Conservation (phyloP, 768 basidiomycete species). For the Phanerochaete carnosa region DNA sequence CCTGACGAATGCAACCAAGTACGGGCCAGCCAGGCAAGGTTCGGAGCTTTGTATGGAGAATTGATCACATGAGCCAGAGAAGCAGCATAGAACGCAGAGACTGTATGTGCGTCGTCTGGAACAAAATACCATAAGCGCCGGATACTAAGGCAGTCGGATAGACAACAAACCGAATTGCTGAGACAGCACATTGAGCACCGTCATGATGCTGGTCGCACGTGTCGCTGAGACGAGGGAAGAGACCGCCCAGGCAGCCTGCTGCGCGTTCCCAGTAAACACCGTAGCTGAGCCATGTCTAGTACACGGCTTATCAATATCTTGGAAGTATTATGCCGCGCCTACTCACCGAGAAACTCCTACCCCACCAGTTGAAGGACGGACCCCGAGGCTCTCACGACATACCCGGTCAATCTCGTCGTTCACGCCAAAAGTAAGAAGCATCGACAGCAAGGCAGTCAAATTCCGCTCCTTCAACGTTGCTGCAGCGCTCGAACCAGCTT, state of each 20-base stretch:
- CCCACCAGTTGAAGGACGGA: conserved; percentile 34
- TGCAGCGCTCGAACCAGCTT: conserved; percentile 26
- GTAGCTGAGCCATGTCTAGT: conserved; percentile 39
- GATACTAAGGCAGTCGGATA: not conserved
- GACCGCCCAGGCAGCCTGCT: conserved; percentile 64
- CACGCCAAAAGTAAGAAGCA: conserved; percentile 66
- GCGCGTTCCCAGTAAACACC: conserved; percentile 34
- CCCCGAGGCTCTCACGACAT: conserved; percentile 55
- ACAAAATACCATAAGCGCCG: not conserved
- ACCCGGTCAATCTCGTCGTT: conserved; percentile 69
- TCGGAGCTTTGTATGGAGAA: conserved; percentile 58
- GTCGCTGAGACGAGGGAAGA: conserved; percentile 70
- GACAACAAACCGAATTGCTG: conserved; percentile 59
- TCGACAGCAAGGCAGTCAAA: conserved; percentile 59
- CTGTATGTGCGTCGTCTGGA: conserved; percentile 72
- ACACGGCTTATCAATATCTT: too few relatives aligned
- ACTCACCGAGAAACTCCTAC: conserved; percentile 52
- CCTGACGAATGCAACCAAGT: conserved; percentile 77
- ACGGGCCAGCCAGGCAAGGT: conserved; percentile 66
- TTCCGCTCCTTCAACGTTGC: conserved; percentile 44
- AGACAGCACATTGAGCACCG: conserved; percentile 68
- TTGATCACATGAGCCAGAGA: conserved; percentile 66
- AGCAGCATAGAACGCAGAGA: conserved; percentile 78
- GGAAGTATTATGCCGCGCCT: too few relatives aligned
- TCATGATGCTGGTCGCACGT: conserved; percentile 62